A percentile compares a stretch with the other conserved stretches of the same genome.
Evolutionary conservation across 148 eudicot genomes (phyloP).

Genomic region (Linanthus parryae): DNA sequence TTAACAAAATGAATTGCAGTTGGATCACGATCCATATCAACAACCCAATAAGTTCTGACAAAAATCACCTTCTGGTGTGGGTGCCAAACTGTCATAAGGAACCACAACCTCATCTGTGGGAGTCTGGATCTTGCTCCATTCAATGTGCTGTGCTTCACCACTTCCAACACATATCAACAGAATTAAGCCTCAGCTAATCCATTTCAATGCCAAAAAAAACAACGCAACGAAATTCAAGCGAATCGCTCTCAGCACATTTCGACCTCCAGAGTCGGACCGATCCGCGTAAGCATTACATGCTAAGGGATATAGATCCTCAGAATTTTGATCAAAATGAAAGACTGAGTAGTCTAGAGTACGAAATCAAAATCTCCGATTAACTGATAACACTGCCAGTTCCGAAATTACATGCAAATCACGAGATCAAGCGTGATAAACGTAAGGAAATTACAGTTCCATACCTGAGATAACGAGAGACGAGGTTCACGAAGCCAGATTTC

Average conservation of each 20-base stretch:
- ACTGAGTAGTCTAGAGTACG: too few relatives aligned
- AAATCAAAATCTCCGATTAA: neutral
- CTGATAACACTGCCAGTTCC: neutral
- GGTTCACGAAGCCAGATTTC: conserved; percentile 96
- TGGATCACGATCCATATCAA: too few relatives aligned
- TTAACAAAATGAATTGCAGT: too few relatives aligned
- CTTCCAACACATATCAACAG: too few relatives aligned
- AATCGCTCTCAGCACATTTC: too few relatives aligned
- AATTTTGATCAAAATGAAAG: too few relatives aligned
- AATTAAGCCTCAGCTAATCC: neutral
- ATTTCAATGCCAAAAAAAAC: neutral
- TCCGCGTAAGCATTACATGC: too few relatives aligned
- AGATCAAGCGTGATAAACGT: conserved; percentile 2
- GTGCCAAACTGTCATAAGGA: conserved; percentile 63
- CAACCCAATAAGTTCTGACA: neutral
- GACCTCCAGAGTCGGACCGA: too few relatives aligned
- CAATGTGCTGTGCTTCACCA: conserved; percentile 81
- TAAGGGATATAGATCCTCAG: too few relatives aligned
- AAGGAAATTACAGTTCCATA: too few relatives aligned
- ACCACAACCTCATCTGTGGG: conserved; percentile 92
- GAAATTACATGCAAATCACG: neutral
- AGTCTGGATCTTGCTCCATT: conserved; percentile 94
- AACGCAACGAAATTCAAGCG: neutral
- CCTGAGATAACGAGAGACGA: conserved; percentile 91
- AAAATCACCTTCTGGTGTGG: conserved; percentile 56